Evolutionary conservation across 2,329 filamentous ascomycete species (phyloP).

Genomic region (Aspergillus ustus): DNA sequence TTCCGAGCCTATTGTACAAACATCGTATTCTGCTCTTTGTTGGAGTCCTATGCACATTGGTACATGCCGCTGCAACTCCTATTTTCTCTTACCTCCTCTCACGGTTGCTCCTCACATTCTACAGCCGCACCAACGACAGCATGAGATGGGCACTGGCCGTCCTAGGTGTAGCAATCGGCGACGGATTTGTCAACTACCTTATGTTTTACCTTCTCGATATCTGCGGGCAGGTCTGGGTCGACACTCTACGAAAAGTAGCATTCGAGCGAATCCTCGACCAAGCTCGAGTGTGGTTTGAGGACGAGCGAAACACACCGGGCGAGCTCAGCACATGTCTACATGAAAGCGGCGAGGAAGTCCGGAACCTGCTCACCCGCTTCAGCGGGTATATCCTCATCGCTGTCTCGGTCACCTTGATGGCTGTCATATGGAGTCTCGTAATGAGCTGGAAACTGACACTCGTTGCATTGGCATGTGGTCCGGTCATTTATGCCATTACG

Average conservation of each 20-base stretch:
- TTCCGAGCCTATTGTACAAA: constrained; percentile 63
- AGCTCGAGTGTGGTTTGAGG: constrained; percentile 77
- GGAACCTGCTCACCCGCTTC: constrained; percentile 79
- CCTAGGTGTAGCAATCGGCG: constrained; percentile 67
- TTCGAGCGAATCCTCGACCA: constrained; percentile 74
- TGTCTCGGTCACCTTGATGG: constrained; percentile 68
- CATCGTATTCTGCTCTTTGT: constrained; percentile 61
- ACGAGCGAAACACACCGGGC: constrained; percentile 65
- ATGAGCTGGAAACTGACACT: constrained; percentile 82
- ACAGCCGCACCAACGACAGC: constrained; percentile 55
- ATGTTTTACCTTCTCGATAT: constrained; percentile 74
- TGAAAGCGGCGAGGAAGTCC: constrained; percentile 83
- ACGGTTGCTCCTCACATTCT: constrained; percentile 73
- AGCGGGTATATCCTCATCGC: constrained; percentile 71
- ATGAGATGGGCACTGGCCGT: constrained; percentile 72
- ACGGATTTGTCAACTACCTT: constrained; percentile 67
- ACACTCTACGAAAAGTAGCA: constrained; percentile 69
- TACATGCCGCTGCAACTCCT: constrained; percentile 71
- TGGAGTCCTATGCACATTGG: constrained; percentile 64
- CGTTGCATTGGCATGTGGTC: constrained; percentile 71
- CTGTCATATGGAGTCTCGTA: constrained; percentile 73
- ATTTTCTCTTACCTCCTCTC: constrained; percentile 78
- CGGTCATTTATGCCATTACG: constrained; percentile 69
- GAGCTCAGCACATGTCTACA: constrained; percentile 75
- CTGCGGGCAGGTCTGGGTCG: constrained; percentile 76